Evolutionary conservation across 148 eudicot genomes (phyloP).

Genomic region (Camellia sinensis): DNA sequence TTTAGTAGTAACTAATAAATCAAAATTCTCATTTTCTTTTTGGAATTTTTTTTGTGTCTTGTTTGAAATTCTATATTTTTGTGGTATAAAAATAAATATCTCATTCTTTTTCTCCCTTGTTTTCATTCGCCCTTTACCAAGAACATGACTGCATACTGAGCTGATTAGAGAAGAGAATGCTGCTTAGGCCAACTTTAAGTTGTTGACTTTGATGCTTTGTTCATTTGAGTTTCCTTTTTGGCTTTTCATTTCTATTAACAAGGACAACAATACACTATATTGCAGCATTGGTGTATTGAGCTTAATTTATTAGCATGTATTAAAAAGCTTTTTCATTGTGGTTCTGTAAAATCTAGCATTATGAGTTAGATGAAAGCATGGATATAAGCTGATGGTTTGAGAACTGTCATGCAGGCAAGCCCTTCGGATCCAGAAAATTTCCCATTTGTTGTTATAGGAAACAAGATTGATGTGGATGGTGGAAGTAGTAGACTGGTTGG

Average conservation of each 20-base stretch:
- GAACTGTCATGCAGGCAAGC: slow-evolving; percentile 60
- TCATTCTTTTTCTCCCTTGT: background rate
- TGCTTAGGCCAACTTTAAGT: background rate
- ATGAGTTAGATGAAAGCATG: background rate
- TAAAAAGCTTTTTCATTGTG: background rate
- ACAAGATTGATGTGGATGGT: slow-evolving; percentile 88
- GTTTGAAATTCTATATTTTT: background rate
- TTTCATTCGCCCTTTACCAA: background rate
- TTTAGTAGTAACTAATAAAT: background rate
- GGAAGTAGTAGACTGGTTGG: slow-evolving; percentile 89
- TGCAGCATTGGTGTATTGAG: background rate
- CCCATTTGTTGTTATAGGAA: slow-evolving; percentile 94
- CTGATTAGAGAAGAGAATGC: background rate
- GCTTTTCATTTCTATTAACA: background rate
- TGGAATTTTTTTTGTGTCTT: background rate
- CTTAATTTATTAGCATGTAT: background rate
- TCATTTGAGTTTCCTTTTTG: background rate
- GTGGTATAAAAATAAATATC: background rate
- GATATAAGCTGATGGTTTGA: background rate
- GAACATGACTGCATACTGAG: background rate
- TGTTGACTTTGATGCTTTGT: background rate
- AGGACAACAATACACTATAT: background rate
- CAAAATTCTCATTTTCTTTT: background rate
- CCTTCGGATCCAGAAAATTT: slow-evolving; percentile 97
- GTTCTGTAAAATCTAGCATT: background rate